Base-by-base conservation (phyloP, 192 early-diverging fungal genomes). In the Coemansia sp. region DNA sequence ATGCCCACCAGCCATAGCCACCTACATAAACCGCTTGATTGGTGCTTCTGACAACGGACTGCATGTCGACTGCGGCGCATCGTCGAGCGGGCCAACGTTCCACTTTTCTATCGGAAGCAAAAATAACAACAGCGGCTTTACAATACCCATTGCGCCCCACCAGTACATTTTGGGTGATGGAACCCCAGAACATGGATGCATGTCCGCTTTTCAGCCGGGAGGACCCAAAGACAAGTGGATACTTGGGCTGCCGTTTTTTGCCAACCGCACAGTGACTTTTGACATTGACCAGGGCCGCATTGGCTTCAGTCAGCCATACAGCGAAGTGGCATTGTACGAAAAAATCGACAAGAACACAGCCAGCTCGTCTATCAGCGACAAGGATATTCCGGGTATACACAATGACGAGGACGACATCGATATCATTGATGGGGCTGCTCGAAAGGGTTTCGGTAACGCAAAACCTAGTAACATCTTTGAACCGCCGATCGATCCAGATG, bases 161-260 rank as follows among this genome's bases (percentile, higher is more conserved):
- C 71, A 75, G 61, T 82, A 82, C 30, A 63, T 82, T 7, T 63
- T 82, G 1, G 74, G 74, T 2, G 73, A 82, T 36, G 79, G 74
- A 5, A 58, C 36, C 12, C 59, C 74, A 12, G 55, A 30, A 0
- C 77, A 80, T 66, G 77, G 79, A 0, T 82, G 79, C 45, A 76
- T 82, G 73, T 76, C 79, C 28, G 79, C 79, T 1, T 82, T 82
- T 61, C 79, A 76, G 59, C 71, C 67, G 2, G 79, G 79, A 5
- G 71, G 79, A 4, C 67, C 70, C 5, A 64, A 70, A 7, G 63
- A 76, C 66, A 76, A 73, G 58, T 82, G 79, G 79, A 65, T 76
- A 3, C 58, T 82, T 51, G 79, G 79, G 5, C 64, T 82, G 28
- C 79, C 79, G 0, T 73, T 82, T 32, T 76, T 82, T 61, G 58